phyloP scores from a whole-genome alignment of 345 rosid genomes.

The Eucalyptus albens region DNA sequence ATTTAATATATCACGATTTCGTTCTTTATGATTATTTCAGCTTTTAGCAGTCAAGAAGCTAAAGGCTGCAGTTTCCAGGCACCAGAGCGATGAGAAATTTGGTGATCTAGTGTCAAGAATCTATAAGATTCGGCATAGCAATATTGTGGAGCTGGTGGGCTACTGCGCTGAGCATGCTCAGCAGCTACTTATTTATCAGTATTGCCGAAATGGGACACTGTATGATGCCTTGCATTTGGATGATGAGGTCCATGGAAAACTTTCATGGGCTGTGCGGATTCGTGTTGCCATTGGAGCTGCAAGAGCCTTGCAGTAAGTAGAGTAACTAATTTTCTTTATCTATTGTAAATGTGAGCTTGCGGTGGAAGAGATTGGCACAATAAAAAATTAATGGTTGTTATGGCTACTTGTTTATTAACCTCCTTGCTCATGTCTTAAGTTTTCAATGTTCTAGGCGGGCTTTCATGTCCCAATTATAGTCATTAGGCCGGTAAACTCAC shows the following conservation, averaged over 20 bases:
- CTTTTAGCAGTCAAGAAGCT: slow-evolving; percentile 79
- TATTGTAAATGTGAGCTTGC: not conserved
- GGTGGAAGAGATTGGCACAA: not conserved
- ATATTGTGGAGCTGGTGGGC: slow-evolving; percentile 68
- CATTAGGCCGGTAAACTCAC: not conserved
- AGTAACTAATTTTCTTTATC: not conserved
- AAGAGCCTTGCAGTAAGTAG: slow-evolving; percentile 79
- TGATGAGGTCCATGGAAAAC: slow-evolving; percentile 39
- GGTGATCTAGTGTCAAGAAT: slow-evolving; percentile 37
- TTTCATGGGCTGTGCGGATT: slow-evolving; percentile 72
- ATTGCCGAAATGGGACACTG: slow-evolving; percentile 55
- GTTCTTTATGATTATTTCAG: slow-evolving; percentile 14
- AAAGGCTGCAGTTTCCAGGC: slow-evolving; percentile 22
- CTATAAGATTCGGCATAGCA: slow-evolving; percentile 50
- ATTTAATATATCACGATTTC: not conserved
- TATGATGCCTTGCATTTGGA: slow-evolving; percentile 72
- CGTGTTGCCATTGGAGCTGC: slow-evolving; percentile 78
- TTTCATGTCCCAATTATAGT: not conserved
- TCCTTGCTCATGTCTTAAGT: not conserved
- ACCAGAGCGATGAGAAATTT: slow-evolving; percentile 51
- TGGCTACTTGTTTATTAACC: not conserved
- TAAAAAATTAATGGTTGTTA: not conserved
- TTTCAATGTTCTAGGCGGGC: not conserved
- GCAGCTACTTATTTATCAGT: slow-evolving; percentile 57
- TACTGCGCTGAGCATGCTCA: slow-evolving; percentile 81